Percentiles rank a stretch among this genome's conserved stretches.
Conservation (phyloP, 352 stramenopile species). For the Phytophthora pinifolia region DNA sequence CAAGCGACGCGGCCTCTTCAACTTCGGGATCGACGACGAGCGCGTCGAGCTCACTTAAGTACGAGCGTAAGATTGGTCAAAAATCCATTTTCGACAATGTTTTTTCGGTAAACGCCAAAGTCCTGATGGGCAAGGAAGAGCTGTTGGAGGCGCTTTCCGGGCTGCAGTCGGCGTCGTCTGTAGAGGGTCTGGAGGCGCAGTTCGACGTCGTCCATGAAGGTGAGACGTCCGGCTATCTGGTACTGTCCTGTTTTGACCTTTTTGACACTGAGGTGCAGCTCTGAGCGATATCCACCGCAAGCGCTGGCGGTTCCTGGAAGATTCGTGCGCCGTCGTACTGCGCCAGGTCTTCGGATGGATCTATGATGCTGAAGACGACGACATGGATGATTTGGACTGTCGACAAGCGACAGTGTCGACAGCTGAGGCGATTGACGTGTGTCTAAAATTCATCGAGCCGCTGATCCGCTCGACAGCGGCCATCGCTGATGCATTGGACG, state of each 20-base stretch:
- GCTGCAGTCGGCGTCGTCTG: conserved; percentile 26
- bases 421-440: conserved; percentile 19
- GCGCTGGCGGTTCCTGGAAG: conserved; percentile 68
- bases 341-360: conserved; percentile 23
- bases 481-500: conserved; percentile 10
- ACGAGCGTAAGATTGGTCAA: neutral
- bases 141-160: conserved; percentile 43
- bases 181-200: conserved; percentile 17
- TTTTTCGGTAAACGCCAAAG: too few species aligned
- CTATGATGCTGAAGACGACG: conserved; percentile 11
- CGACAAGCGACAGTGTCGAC: conserved; percentile 6
- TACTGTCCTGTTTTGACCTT: conserved; percentile 4
- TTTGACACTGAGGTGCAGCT: conserved; percentile 23
- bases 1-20: conserved; percentile 24
- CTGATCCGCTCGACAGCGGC: conserved; percentile 27
- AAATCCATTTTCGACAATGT: too few species aligned
- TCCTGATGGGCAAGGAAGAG: conserved; percentile 50
- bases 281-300: conserved; percentile 60
- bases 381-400: neutral
- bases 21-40: conserved; percentile 25
- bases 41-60: conserved; percentile 28
- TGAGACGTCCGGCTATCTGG: conserved; percentile 10
- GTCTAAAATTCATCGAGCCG: conserved; percentile 34
- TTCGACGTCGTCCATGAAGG: conserved; percentile 33
- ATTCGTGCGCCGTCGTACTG: conserved; percentile 56